phyloP scores from a whole-genome alignment of 139 green algal species.

The Chlorella sp. region DNA sequence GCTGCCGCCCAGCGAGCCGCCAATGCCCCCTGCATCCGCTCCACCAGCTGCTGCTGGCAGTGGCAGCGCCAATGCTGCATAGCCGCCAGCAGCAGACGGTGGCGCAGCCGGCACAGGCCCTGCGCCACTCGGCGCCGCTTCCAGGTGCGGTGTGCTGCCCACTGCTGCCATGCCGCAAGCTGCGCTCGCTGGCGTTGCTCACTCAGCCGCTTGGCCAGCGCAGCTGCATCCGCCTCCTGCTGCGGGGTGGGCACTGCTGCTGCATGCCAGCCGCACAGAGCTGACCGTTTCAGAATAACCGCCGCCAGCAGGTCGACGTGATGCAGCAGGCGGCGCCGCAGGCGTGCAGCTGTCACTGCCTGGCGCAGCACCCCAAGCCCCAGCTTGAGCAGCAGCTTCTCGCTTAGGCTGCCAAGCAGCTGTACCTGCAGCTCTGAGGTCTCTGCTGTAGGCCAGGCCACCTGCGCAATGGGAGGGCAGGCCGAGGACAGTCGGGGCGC shows the following conservation, averaged over 20 bases:
- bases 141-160: slow-evolving; percentile 9
- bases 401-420: slow-evolving; percentile 29
- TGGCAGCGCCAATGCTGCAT: slow-evolving; percentile 27
- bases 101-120: background rate
- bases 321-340: background rate
- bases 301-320: background rate
- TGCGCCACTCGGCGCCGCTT: background rate
- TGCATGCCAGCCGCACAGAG: background rate
- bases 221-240: background rate
- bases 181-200: background rate
- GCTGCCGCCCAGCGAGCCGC: slow-evolving; percentile 15
- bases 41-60: slow-evolving; percentile 25
- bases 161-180: slow-evolving; percentile 14
- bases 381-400: slow-evolving; percentile 37
- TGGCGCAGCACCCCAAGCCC: slow-evolving; percentile 17
- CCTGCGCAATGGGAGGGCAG: background rate
- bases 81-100: background rate
- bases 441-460: background rate
- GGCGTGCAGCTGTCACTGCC: slow-evolving; percentile 1
- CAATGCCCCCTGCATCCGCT: slow-evolving; percentile 20
- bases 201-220: background rate
- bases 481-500: background rate
- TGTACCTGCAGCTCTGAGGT: slow-evolving; percentile 34
- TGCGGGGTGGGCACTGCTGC: slow-evolving; percentile 9
- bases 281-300: background rate